Conservation (phyloP, 1,284 basidiomycete genomes). For the Stygiomarasmius scandens region DNA sequence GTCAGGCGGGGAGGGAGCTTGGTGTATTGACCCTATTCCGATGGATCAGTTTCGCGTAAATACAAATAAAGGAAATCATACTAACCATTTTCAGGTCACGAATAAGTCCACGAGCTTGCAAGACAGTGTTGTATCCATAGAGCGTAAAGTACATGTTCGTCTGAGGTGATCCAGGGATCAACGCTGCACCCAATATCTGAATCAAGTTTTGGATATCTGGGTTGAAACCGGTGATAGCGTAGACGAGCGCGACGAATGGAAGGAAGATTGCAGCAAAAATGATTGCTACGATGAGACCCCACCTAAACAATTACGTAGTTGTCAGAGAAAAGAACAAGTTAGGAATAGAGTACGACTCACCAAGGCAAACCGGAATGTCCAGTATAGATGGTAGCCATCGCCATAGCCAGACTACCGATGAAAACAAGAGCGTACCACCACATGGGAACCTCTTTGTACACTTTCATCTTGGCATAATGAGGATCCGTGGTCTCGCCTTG, state of each 20-base stretch:
- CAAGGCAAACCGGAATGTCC: conserved; percentile 36
- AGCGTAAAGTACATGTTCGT: conserved; percentile 57
- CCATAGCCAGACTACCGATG: conserved; percentile 47
- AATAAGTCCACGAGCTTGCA: conserved; percentile 44
- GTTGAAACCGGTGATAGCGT: conserved; percentile 26
- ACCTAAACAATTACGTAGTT: conserved; percentile 24
- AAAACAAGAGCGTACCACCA: conserved; percentile 62
- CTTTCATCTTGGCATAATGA: conserved; percentile 54
- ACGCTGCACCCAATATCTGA: conserved; percentile 41
- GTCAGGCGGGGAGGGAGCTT: conserved; percentile 67
- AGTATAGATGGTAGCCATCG: conserved; percentile 54
- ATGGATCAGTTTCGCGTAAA: conserved; percentile 8
- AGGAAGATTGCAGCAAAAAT: conserved; percentile 54
- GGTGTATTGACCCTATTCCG: conserved; percentile 48
- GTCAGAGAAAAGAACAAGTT: too few species aligned
- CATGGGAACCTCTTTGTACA: conserved; percentile 59
- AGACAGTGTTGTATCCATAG: conserved; percentile 51
- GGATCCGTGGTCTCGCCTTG: conserved; percentile 17
- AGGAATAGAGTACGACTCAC: conserved; percentile 2
- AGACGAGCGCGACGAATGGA: conserved; percentile 38
- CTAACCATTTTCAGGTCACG: conserved; percentile 53
- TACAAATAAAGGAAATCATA: too few species aligned
- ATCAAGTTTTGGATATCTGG: conserved; percentile 37
- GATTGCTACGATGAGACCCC: conserved; percentile 46
- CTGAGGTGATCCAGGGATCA: conserved; percentile 43